These are phyloP conservation scores for Arthrobotrys pseudoclavata DNA, from an alignment of 2,329 filamentous ascomycete genomes.

Conservation along the genomic window DNA sequence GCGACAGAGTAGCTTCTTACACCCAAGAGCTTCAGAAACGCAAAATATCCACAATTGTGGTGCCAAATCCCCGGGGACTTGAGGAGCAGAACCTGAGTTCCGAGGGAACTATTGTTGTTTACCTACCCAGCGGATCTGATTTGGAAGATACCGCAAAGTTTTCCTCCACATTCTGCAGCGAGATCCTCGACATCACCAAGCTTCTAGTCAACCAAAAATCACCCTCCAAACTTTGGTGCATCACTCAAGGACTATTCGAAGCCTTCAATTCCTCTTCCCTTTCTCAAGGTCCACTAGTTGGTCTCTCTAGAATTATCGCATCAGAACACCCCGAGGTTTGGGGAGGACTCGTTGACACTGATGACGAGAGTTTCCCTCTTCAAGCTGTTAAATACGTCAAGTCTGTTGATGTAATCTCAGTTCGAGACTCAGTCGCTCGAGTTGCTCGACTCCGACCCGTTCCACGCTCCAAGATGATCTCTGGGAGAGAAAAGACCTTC, in stretches of 20 bases:
- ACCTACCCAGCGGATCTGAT: conserved; percentile 30
- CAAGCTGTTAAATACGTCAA: conserved; percentile 66
- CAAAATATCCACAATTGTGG: conserved; percentile 38
- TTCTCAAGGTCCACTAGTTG: conserved; percentile 65
- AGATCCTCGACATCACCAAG: conserved; percentile 62
- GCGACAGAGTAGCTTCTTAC: conserved; percentile 60
- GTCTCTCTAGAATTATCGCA: conserved; percentile 66
- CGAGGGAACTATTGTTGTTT: conserved; percentile 27
- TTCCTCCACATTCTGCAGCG: conserved; percentile 58
- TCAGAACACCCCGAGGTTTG: conserved; percentile 66
- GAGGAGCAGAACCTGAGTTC: conserved; percentile 27
- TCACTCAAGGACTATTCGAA: conserved; percentile 64
- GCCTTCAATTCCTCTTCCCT: conserved; percentile 64
- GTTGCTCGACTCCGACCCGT: conserved; percentile 64
- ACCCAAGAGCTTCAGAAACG: conserved; percentile 58
- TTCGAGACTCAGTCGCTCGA: conserved; percentile 66
- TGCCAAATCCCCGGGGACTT: conserved; percentile 60
- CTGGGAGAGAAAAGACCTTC: conserved; percentile 41
- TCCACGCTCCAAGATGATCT: conserved; percentile 60
- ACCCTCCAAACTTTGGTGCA: conserved; percentile 63
- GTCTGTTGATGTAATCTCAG: conserved; percentile 66
- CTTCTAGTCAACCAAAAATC: conserved; percentile 52
- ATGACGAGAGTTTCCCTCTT: conserved; percentile 64
- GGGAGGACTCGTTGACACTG: conserved; percentile 66
- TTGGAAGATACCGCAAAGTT: conserved; percentile 17